Conservation (phyloP, 305 asterid species). For the Plantago coronopus region DNA sequence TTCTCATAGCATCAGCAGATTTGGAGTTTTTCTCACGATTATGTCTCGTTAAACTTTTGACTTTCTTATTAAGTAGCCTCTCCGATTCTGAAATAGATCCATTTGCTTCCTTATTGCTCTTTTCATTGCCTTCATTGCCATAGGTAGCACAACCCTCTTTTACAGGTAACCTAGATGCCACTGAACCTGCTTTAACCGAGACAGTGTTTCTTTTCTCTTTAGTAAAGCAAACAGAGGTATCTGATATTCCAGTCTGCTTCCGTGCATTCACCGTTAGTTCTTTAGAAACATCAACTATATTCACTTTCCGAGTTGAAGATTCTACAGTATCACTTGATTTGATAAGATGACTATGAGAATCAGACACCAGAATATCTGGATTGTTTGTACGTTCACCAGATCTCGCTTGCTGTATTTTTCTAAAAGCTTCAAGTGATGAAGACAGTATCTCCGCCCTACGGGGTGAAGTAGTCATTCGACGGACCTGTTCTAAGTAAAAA, state of each 20-base stretch:
- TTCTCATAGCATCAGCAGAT: slow-evolving; percentile 50
- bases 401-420: slow-evolving; percentile 86
- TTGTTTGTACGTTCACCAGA: slow-evolving; percentile 40
- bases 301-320: slow-evolving; percentile 32
- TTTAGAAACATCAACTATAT: slow-evolving; percentile 31
- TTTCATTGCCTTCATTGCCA: slow-evolving; percentile 41
- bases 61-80: slow-evolving; percentile 47
- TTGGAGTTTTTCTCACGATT: slow-evolving; percentile 41
- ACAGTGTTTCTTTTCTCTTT: slow-evolving; percentile 54
- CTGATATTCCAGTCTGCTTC: slow-evolving; percentile 40
- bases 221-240: slow-evolving; percentile 38
- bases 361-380: slow-evolving; percentile 38
- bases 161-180: slow-evolving; percentile 40
- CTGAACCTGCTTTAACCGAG: slow-evolving; percentile 40
- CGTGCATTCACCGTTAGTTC: slow-evolving; percentile 33
- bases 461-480: slow-evolving; percentile 98
- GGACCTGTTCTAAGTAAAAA: slow-evolving; percentile 55
- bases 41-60: slow-evolving; percentile 39
- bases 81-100: slow-evolving; percentile 44
- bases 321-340: slow-evolving; percentile 37
- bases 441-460: slow-evolving; percentile 94
- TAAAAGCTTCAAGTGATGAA: slow-evolving; percentile 96
- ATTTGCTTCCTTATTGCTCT: slow-evolving; percentile 40
- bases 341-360: slow-evolving; percentile 33
- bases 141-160: slow-evolving; percentile 42